phyloP scores from a whole-genome alignment of 2,329 filamentous ascomycete species.

The Fusarium tjaetaba region DNA sequence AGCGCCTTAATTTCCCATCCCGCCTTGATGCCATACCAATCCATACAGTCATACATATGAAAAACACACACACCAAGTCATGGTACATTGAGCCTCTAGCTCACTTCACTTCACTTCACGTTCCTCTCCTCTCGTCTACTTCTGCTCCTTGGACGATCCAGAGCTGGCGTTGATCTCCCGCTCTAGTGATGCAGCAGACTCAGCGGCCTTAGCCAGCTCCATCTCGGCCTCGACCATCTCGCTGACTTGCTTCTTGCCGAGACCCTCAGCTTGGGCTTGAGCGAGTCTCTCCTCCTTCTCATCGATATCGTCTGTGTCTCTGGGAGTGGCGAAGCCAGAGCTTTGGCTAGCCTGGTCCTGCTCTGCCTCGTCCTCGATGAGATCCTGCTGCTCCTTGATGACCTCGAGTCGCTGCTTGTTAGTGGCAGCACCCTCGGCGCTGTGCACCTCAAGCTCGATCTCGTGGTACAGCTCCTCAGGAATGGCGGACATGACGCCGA shows the following conservation, averaged over 20 bases:
- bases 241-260: slow-evolving; percentile 59
- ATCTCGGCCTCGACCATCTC: slow-evolving; percentile 67
- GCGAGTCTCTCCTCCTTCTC: slow-evolving; percentile 82
- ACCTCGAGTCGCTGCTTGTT: slow-evolving; percentile 99
- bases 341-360: slow-evolving; percentile 85
- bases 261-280: slow-evolving; percentile 59
- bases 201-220: slow-evolving; percentile 52
- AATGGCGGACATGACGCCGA: slow-evolving; percentile 91
- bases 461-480: slow-evolving; percentile 99
- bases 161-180: slow-evolving; percentile 41
- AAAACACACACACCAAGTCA: slow-evolving; percentile 41
- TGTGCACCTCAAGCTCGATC: slow-evolving; percentile 98
- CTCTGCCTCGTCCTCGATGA: slow-evolving; percentile 96
- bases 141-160: slow-evolving; percentile 46
- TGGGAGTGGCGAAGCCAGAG: slow-evolving; percentile 77
- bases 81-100: slow-evolving; percentile 38
- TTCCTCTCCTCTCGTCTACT: slow-evolving; percentile 42
- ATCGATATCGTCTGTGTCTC: slow-evolving; percentile 92
- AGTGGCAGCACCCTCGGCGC: slow-evolving; percentile 93
- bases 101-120: neutral
- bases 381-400: slow-evolving; percentile 96
- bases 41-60: slow-evolving; percentile 47
- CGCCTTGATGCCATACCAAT: slow-evolving; percentile 43
- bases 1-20: slow-evolving; percentile 35
- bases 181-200: slow-evolving; percentile 38